phyloP scores from a whole-genome alignment of 257 asterid species.

The Fraxinus pennsylvanica region DNA sequence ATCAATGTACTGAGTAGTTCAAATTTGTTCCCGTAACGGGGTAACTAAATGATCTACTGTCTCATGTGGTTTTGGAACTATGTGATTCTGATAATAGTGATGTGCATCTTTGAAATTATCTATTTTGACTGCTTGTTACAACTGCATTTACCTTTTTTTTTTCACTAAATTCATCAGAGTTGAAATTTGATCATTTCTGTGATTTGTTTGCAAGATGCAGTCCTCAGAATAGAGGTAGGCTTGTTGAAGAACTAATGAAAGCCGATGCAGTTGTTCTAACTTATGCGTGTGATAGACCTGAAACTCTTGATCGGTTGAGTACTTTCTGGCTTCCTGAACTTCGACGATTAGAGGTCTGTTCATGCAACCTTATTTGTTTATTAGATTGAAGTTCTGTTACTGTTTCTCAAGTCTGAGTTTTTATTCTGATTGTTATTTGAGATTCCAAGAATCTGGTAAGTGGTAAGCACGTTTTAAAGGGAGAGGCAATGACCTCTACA shows the following conservation, averaged over 20 bases:
- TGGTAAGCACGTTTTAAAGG: neutral
- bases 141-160: neutral
- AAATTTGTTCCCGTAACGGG: neutral
- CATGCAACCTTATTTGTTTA: conserved; percentile 16
- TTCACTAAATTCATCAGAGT: neutral
- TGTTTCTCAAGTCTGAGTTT: conserved; percentile 18
- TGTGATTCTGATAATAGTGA: neutral
- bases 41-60: neutral
- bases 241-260: conserved; percentile 71
- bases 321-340: conserved; percentile 99
- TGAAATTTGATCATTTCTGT: conserved; percentile 7
- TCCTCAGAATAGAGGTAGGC: conserved; percentile 64
- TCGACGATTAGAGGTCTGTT: conserved; percentile 75
- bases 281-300: conserved; percentile 88
- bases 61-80: neutral
- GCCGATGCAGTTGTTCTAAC: conserved; percentile 95
- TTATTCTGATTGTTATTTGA: neutral
- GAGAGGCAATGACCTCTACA: conserved; percentile 8
- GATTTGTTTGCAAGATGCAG: conserved; percentile 44
- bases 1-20: neutral
- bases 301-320: conserved; percentile 85
- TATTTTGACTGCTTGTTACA: neutral
- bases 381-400: conserved; percentile 18
- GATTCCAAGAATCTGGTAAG: conserved; percentile 9
- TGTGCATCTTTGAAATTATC: neutral